Evolutionary conservation across 2,329 filamentous ascomycete genomes (phyloP).

Genomic region (Diaporthe vexans): DNA sequence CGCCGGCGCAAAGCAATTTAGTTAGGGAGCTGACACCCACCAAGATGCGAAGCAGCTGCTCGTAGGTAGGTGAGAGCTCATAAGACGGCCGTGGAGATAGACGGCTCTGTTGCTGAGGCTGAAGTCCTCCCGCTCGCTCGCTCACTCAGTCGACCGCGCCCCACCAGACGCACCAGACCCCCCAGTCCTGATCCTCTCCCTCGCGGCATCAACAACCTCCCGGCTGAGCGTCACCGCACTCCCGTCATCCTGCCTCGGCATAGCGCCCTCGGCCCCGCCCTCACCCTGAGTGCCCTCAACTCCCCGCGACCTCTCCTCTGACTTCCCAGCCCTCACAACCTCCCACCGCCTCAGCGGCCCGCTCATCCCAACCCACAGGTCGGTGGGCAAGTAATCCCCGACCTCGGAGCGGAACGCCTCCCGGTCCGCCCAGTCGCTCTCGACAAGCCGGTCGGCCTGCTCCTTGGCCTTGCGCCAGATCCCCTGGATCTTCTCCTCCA

Average conservation of each 20-base stretch:
- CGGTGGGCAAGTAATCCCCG: conserved; percentile 87
- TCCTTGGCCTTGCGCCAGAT: conserved; percentile 84
- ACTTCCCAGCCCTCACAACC: conserved; percentile 54
- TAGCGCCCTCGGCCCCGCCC: background rate
- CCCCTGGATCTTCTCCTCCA: conserved; percentile 80
- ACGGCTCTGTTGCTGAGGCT: no score
- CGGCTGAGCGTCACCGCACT: conserved; percentile 19
- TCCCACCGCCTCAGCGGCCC: conserved; percentile 68
- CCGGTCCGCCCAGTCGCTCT: conserved; percentile 79
- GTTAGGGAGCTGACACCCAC: no score
- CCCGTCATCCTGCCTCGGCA: conserved; percentile 36
- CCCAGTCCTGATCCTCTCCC: conserved; percentile 18
- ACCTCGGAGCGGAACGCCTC: conserved; percentile 86
- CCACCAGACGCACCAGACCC: background rate
- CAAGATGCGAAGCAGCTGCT: no score
- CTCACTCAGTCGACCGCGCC: no score
- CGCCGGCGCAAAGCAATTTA: no score
- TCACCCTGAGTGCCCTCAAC: no score
- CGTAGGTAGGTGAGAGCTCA: no score
- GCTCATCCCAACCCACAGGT: conserved; percentile 86
- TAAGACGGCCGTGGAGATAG: no score
- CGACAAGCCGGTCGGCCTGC: conserved; percentile 80
- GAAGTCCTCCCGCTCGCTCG: no score
- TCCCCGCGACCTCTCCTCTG: background rate
- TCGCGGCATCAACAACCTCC: conserved; percentile 25